These are phyloP conservation scores for Cryptococcus jaspeensis DNA, from an alignment of 1,284 basidiomycete genomes.

Conservation along the genomic window DNA sequence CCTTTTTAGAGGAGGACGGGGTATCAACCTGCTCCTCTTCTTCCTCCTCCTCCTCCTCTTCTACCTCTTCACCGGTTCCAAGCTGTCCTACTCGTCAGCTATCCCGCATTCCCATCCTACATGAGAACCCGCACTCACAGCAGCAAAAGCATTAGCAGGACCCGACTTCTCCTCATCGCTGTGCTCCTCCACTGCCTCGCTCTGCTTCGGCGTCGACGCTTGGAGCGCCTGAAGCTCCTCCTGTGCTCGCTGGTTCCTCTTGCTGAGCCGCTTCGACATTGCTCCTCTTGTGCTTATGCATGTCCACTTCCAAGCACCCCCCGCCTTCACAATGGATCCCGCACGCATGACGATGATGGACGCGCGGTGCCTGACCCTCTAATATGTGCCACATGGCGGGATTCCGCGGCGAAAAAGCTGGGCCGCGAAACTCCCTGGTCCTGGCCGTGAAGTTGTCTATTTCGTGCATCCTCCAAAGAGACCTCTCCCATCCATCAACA, in stretches of 20 bases:
- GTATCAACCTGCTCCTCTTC: constrained; percentile 24
- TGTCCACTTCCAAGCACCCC: no score
- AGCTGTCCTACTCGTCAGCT: constrained; percentile 21
- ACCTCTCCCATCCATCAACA: constrained; percentile 14
- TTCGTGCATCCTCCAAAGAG: background rate
- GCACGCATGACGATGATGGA: no score
- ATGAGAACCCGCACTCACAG: constrained; percentile 53
- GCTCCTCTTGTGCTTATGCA: background rate
- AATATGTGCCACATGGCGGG: background rate
- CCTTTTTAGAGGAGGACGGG: constrained; percentile 33
- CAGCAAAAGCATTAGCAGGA: constrained; percentile 57
- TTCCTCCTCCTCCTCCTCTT: constrained; percentile 14
- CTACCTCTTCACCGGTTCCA: constrained; percentile 21
- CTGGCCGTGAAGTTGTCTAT: background rate
- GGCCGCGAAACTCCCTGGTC: background rate
- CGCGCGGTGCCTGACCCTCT: no score
- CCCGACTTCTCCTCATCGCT: constrained; percentile 21
- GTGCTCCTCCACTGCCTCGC: constrained; percentile 17
- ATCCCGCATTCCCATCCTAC: background rate
- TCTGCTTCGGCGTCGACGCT: constrained; percentile 23
- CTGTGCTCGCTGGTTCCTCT: constrained; percentile 77
- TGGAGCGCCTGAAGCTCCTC: constrained; percentile 61
- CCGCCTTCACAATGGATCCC: no score
- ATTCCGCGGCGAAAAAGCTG: background rate
- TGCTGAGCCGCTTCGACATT: constrained; percentile 61